Evolutionary conservation across 1,139 yeast species (phyloP), one percentile per base, ranked within the genome.

Genomic region (Blastobotrys elegans): DNA sequence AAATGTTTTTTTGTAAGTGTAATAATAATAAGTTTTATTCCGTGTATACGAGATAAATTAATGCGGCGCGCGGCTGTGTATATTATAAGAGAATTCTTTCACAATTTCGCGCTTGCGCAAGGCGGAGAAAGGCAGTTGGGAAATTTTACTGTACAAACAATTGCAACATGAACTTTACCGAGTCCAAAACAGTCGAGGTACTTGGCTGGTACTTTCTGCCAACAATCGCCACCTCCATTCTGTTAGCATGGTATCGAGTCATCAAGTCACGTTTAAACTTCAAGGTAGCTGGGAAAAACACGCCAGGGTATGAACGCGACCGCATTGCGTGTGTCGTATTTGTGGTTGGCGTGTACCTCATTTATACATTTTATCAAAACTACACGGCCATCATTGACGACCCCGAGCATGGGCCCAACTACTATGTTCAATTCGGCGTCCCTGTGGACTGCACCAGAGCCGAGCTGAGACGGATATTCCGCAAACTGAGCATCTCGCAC

Each of bases 401-500:
- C 27, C 44, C 45, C 6, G 38, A 30, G n/a, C 18, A 32, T 8
- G 48, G 42, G 14, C 40, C 44, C 17, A 38, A 47, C 29, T 53
- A 47, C 40, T 59, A 59, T 43, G 36, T 44, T 5, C 40, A 49
- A 29, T 47, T 59, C 8, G 52, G 51, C 14, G 45, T 57, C 4
- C 43, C 54, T 4, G 43, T 47, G 4, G 42, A 43, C 7, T 51
- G 47, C 11, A 50, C 52, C 13, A 47, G 48, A 8, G 48, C 46
- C 26, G 52, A 51, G 3, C 40, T 65, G 22, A 39, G 55, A 41
- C 43, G 51, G 11, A 52, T 50, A 13, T 64, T 53, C 46, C 52
- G 68, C 10, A 46, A 48, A 34, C 52, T 65, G 48, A 57, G 66
- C 10, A 45, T 59, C 14, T 44, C 46, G 17, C 53, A 55, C 40